Evolutionary conservation across 768 basidiomycete species (phyloP), one percentile per base, ranked within the genome.

Genomic region (Russula vinacea): DNA sequence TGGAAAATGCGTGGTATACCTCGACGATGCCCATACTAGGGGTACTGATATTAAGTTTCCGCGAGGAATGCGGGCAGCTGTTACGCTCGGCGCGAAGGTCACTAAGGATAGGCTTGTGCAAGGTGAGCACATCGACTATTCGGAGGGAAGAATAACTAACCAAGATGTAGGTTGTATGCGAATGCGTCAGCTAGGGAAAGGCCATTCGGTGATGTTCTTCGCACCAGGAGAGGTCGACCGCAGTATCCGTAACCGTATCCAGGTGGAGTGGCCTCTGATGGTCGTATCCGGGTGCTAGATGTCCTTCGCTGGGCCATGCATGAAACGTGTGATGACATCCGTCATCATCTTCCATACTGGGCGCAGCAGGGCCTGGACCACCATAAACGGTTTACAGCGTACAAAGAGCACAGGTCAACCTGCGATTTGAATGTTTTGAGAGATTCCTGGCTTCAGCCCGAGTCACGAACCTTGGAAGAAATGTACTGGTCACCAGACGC

Each of bases 1-100:
- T 80, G 9, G 68, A 74, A 6, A 74, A 60, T 81, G 80, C 39
- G 62, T 80, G 5, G 68, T 83, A 2, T 84, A 84, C 65, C 77
- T 84, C 0, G 83, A 84, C 54, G 83, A 84, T 56, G 79, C 80
- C 0, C 83, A 83, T 62, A 79, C 77, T 24, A 62, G 83, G 66
- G 83, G 83, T 6, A 84, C 83, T 0, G 83, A 84, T 61, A 71
- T 84, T 16, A 83, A 78, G 49, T 72, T 84, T 37, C 83, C 84
- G 0, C 60, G 22, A 1, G 62, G 73, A 19, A 77, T 72, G 40
- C 74, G 78, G 9, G 80, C 81, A 9, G 79, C 76, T 6, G 80
- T 83, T 8, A 82, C 81, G 3, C 67, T 84, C 2, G 83, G 83
- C 0, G 78, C 78, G 6, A 81, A 78, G 47, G 71, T 84, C 9